These are phyloP conservation scores for Trifolium pratense DNA, from an alignment of 306 rosid species.

Conservation along the genomic window DNA sequence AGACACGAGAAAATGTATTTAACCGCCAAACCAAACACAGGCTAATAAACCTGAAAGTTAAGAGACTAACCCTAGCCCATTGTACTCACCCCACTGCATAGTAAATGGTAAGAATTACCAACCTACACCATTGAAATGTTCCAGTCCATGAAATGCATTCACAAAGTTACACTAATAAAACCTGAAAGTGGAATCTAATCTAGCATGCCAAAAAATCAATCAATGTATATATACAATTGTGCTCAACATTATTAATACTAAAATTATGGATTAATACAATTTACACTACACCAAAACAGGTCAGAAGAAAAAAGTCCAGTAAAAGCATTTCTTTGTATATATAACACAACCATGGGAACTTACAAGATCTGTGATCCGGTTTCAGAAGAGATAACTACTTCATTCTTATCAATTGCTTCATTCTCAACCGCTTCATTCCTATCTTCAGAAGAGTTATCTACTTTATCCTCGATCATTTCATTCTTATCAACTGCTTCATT, in stretches of 20 bases:
- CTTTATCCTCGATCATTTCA: too few species aligned
- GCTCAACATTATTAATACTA: constrained; percentile 30
- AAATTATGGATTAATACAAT: constrained; percentile 33
- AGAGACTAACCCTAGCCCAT: constrained; percentile 22
- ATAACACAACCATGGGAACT: constrained; percentile 38
- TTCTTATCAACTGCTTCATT: too few species aligned
- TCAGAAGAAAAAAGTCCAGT: constrained; percentile 22
- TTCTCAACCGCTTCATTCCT: too few species aligned
- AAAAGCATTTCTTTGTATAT: constrained; percentile 32
- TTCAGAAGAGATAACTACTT: constrained; percentile 35
- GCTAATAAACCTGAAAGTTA: neutral
- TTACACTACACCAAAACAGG: constrained; percentile 42
- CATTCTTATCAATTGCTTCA: neutral
- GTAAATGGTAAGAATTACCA: constrained; percentile 11
- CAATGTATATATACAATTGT: neutral
- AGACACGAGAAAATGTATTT: neutral
- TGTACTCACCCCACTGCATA: neutral
- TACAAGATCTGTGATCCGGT: constrained; percentile 40
- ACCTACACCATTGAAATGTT: neutral
- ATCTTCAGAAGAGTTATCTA: too few species aligned
- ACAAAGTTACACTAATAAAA: constrained; percentile 13
- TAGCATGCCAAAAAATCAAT: neutral
- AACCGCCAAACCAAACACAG: neutral
- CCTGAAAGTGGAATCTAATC: constrained; percentile 28
- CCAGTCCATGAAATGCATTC: constrained; percentile 12